A percentile compares a stretch with the other conserved stretches of the same genome.
These are phyloP conservation scores for Phragmites australis DNA, from an alignment of 176 grass and related monocot genomes.

Conservation along the genomic window DNA sequence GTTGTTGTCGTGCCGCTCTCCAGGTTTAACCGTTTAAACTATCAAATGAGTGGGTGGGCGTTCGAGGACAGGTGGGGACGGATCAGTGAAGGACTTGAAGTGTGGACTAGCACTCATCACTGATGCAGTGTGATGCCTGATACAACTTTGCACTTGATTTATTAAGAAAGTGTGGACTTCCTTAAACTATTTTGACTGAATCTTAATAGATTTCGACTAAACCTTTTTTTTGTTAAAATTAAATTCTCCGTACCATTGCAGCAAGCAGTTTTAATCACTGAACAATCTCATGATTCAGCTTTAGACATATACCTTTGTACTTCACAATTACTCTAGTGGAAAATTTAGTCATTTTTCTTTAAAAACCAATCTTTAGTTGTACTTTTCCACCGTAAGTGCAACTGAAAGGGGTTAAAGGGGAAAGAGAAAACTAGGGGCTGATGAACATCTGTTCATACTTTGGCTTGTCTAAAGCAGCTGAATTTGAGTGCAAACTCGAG, in stretches of 20 bases:
- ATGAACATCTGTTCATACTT: not conserved
- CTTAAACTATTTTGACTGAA: not conserved
- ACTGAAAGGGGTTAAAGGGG: not conserved
- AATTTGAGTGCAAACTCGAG: not conserved
- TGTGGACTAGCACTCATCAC: not conserved
- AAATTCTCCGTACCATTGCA: too few relatives aligned
- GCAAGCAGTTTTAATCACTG: too few relatives aligned
- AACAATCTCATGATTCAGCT: too few relatives aligned
- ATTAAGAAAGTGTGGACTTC: not conserved
- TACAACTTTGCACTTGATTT: not conserved
- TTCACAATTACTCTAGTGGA: too few relatives aligned
- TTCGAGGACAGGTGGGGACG: not conserved
- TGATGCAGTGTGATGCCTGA: not conserved
- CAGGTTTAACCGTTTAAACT: constrained; percentile 18
- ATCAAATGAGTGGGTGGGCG: not conserved
- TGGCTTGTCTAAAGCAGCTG: not conserved
- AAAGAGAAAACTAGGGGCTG: not conserved
- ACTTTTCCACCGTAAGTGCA: not conserved
- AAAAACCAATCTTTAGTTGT: too few relatives aligned
- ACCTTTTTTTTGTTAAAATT: too few relatives aligned
- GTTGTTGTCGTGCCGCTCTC: constrained; percentile 31
- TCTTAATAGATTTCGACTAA: not conserved
- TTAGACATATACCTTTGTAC: too few relatives aligned
- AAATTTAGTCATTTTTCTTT: too few relatives aligned
- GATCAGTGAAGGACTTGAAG: not conserved